phyloP scores from a whole-genome alignment of 1,284 basidiomycete species.

The Ceratobasidium sp. region DNA sequence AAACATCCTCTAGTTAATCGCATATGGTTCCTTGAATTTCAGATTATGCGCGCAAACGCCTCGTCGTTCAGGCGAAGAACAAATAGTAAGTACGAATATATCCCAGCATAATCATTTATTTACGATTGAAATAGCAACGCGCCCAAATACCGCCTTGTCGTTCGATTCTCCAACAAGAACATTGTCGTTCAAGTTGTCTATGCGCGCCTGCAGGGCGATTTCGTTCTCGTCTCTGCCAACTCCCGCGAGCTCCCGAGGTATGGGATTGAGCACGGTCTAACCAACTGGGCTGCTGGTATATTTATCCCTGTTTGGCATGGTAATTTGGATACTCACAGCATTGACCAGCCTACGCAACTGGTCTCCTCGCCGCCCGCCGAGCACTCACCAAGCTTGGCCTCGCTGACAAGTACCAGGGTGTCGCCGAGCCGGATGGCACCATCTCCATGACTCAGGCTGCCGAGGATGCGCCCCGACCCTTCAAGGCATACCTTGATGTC shows the following conservation, averaged over 20 bases:
- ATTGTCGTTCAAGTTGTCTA: slow-evolving; percentile 95
- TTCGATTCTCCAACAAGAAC: slow-evolving; percentile 96
- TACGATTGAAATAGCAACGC: slow-evolving; percentile 71
- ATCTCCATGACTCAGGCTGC: slow-evolving; percentile 84
- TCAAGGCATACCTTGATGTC: slow-evolving; percentile 99
- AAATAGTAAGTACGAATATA: slow-evolving; percentile 77
- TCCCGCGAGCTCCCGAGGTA: slow-evolving; percentile 95
- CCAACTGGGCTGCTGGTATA: slow-evolving; percentile 96
- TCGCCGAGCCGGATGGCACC: slow-evolving; percentile 91
- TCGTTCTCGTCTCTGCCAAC: slow-evolving; percentile 86
- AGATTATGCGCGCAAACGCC: slow-evolving; percentile 98
- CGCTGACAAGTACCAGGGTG: slow-evolving; percentile 98
- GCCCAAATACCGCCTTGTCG: slow-evolving; percentile 98
- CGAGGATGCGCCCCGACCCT: slow-evolving; percentile 95
- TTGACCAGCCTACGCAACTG: slow-evolving; percentile 90
- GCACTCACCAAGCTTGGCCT: slow-evolving; percentile 95
- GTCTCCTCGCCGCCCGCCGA: slow-evolving; percentile 94
- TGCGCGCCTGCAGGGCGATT: slow-evolving; percentile 97
- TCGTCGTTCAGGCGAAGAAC: slow-evolving; percentile 99
- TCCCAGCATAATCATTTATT: background rate
- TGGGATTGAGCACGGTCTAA: slow-evolving; percentile 98
- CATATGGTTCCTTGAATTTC: slow-evolving; percentile 7
- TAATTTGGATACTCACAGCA: slow-evolving; percentile 17
- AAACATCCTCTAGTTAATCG: background rate
- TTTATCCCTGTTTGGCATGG: slow-evolving; percentile 6